Conservation (phyloP, 352 stramenopile species). For the Globisporangium paddicum region DNA sequence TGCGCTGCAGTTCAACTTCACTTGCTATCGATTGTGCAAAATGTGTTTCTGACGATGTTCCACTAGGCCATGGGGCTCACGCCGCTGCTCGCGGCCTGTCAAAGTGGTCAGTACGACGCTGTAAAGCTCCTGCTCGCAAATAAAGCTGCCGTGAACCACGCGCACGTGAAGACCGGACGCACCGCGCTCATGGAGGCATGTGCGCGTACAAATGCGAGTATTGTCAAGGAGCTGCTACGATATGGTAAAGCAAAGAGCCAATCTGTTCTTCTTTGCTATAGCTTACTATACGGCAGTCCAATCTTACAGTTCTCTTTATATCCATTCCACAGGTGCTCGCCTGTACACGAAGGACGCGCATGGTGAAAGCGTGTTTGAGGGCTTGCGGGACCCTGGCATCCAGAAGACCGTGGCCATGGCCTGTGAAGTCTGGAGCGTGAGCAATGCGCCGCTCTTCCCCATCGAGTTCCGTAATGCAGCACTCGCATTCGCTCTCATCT, state of each 20-base stretch:
- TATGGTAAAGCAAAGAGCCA: conserved; percentile 25
- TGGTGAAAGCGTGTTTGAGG: conserved; percentile 43
- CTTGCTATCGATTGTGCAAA: neutral
- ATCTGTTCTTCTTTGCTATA: neutral
- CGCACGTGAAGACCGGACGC: conserved; percentile 45
- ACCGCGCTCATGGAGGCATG: conserved; percentile 63
- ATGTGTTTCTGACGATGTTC: neutral
- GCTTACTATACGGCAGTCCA: neutral
- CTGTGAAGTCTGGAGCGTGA: conserved; percentile 28
- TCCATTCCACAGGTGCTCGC: conserved; percentile 29
- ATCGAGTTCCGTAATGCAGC: conserved; percentile 32
- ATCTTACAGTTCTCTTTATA: neutral
- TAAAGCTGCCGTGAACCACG: conserved; percentile 45
- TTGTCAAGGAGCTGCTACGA: conserved; percentile 56
- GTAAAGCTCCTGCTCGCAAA: conserved; percentile 39
- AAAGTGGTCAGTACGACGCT: conserved; percentile 40
- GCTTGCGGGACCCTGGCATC: conserved; percentile 28
- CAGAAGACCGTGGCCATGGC: conserved; percentile 27
- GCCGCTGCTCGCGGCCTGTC: conserved; percentile 47
- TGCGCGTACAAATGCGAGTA: conserved; percentile 23
- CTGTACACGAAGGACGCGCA: conserved; percentile 38
- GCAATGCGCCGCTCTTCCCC: conserved; percentile 43
- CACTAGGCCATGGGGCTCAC: conserved; percentile 64
- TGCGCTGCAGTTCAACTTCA: conserved; percentile 12
- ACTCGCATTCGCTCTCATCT: conserved; percentile 33